Percentiles rank a stretch among this genome's conserved stretches.
phyloP scores from a whole-genome alignment of 768 basidiomycete genomes.

The Tulasnella sp. region DNA sequence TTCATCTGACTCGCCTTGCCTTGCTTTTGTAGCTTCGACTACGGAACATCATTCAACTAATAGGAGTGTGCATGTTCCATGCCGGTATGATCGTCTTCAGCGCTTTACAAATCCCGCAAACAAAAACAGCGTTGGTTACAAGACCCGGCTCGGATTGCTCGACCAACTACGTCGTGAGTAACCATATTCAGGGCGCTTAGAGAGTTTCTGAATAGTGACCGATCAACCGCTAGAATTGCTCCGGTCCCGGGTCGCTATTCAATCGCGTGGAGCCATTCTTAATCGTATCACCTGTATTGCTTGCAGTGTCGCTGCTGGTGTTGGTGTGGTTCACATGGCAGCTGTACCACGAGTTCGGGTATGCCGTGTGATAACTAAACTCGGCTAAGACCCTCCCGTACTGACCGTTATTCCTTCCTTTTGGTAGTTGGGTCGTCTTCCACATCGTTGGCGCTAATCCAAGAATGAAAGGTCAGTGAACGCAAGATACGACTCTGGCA shows the following conservation, averaged over 20 bases:
- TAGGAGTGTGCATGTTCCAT: constrained; percentile 45
- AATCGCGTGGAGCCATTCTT: constrained; percentile 49
- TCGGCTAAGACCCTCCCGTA: background rate
- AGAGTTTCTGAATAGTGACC: background rate
- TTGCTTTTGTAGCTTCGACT: constrained; percentile 33
- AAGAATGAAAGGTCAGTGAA: constrained; percentile 59
- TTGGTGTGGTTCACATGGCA: constrained; percentile 58
- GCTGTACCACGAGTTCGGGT: constrained; percentile 79
- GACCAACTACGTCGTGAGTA: constrained; percentile 25
- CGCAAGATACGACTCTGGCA: background rate
- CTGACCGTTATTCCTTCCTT: constrained; percentile 8
- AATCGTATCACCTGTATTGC: constrained; percentile 59
- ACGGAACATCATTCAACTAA: constrained; percentile 67
- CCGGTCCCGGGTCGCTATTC: constrained; percentile 47
- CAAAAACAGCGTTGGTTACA: constrained; percentile 45
- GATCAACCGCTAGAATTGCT: constrained; percentile 31
- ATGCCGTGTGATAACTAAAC: constrained; percentile 19
- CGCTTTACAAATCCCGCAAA: constrained; percentile 67
- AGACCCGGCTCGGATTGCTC: constrained; percentile 10
- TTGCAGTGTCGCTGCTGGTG: constrained; percentile 52
- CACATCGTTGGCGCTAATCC: constrained; percentile 57
- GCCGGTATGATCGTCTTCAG: constrained; percentile 60
- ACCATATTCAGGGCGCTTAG: background rate
- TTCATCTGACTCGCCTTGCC: background rate
- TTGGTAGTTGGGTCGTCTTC: constrained; percentile 73